phyloP scores from a whole-genome alignment of 2,329 filamentous ascomycete genomes.

The Pseudogymnoascus pannorum region DNA sequence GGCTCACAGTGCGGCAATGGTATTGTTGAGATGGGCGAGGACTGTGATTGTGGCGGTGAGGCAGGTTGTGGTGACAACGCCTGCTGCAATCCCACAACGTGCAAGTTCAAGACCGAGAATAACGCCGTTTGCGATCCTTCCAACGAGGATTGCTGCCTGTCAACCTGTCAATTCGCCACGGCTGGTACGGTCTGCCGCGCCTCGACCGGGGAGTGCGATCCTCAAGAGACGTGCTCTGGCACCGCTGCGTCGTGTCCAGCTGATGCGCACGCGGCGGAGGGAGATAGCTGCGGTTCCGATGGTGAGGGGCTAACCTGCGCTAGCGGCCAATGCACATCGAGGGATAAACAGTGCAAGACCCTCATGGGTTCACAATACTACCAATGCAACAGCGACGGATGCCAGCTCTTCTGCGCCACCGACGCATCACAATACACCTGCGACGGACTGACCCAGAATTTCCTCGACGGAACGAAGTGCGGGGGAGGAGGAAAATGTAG shows the following conservation, averaged over 20 bases:
- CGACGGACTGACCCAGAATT: constrained; percentile 77
- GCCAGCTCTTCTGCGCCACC: constrained; percentile 63
- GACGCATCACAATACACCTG: constrained; percentile 54
- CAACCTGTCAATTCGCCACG: constrained; percentile 58
- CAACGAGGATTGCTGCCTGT: constrained; percentile 76
- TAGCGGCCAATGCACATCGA: constrained; percentile 88
- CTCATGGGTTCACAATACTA: constrained; percentile 75
- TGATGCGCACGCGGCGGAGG: constrained; percentile 65
- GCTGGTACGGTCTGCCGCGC: constrained; percentile 70
- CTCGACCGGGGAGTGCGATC: constrained; percentile 76
- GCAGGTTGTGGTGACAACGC: constrained; percentile 62
- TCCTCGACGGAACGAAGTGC: constrained; percentile 85
- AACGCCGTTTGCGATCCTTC: constrained; percentile 67
- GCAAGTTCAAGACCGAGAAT: constrained; percentile 62
- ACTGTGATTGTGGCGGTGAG: constrained; percentile 88
- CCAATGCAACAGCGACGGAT: constrained; percentile 68
- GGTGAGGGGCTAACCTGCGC: constrained; percentile 62
- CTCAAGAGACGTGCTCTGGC: constrained; percentile 75
- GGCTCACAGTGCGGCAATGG: constrained; percentile 90
- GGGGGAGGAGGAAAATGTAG: constrained; percentile 69
- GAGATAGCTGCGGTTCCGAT: constrained; percentile 57
- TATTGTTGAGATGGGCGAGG: constrained; percentile 88
- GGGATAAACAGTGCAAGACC: constrained; percentile 80
- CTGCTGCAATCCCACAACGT: constrained; percentile 82
- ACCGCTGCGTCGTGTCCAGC: constrained; percentile 63